Evolutionary conservation across 306 rosid genomes (phyloP).

Genomic region (Cucumis cinereus): DNA sequence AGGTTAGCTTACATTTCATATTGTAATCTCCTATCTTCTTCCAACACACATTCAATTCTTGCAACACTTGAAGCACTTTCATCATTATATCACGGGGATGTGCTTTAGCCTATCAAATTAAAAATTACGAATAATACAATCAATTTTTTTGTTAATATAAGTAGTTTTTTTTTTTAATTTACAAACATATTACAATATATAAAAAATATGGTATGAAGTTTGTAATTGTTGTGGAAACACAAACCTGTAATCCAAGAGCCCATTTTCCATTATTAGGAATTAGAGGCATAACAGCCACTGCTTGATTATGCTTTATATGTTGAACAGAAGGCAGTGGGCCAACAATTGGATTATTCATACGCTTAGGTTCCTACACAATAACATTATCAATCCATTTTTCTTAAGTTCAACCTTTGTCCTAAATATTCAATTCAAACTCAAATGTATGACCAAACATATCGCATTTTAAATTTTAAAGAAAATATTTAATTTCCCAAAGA

Average conservation of each 20-base stretch:
- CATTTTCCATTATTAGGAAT: constrained; percentile 77
- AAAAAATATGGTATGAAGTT: too few relatives aligned
- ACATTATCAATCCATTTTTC: too few relatives aligned
- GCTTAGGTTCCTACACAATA: constrained; percentile 39
- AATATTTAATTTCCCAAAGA: too few relatives aligned
- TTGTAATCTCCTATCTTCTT: constrained; percentile 94
- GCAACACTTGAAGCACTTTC: constrained; percentile 86
- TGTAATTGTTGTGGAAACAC: neutral
- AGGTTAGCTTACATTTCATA: constrained; percentile 86
- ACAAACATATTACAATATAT: too few relatives aligned
- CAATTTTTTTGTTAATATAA: neutral
- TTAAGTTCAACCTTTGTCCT: too few relatives aligned
- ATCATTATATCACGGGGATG: constrained; percentile 94
- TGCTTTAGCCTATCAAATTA: constrained; percentile 49
- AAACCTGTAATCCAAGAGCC: constrained; percentile 99
- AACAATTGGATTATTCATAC: constrained; percentile 37
- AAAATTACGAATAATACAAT: too few relatives aligned
- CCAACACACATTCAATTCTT: constrained; percentile 80
- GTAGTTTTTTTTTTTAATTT: too few relatives aligned
- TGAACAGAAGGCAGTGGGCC: neutral
- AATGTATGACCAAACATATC: too few relatives aligned
- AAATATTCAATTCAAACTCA: too few relatives aligned
- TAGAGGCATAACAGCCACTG: constrained; percentile 44
- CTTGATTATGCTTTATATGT: constrained; percentile 36
- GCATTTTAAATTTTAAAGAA: too few relatives aligned